Base-by-base conservation (phyloP, 116 monocot genomes). In the Dioscorea cayenensis region DNA sequence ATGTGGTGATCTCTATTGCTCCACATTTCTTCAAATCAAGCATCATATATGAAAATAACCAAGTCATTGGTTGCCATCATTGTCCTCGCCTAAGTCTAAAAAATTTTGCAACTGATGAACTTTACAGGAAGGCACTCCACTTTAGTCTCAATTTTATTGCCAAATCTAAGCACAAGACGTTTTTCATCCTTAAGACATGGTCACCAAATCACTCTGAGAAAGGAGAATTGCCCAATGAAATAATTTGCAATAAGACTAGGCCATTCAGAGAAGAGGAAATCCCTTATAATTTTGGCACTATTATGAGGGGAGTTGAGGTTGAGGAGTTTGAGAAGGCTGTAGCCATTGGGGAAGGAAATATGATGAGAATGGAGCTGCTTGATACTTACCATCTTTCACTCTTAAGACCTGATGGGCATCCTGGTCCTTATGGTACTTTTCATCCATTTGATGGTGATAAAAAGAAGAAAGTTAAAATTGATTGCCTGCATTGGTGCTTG, bases 171-270 rank as follows among this genome's bases (percentile, higher is more conserved):
- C 82, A 84, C 81, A 80, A 82, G 64, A 81, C 84, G 0, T 23
- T 75, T 7, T 50, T 92, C 16, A 8, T 90, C 11, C 84, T 90
- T 60, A 76, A 86, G 60, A 89, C 92, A 13, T 84, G 89, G 76
- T 83, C 84, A 4, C 84, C 86, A 0, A 78, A 80, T 65, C 92
- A 92, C 72, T 89, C 89, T 19, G 92, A 92, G 81, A 48, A 83
- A 51, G 92, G 89, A 0, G 70, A 89, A 49, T 86, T 86, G 86
- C 84, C 49, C 66, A 82, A 60, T 69, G 89, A 84, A n/a, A 87
- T 89, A 5, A 50, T 76, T 7, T 92, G 92, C 72, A 82, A 86
- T 25, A 69, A 86, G 43, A 84, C 74, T 1, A 28, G 32, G 18
- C 92, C 92, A 28, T 89, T 80, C 37, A 74, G 61, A 60, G 80